Percentiles rank a stretch among this genome's conserved stretches.
These are phyloP conservation scores for Macadamia integrifolia DNA, from an alignment of 164 flowering plant species.

Conservation along the genomic window DNA sequence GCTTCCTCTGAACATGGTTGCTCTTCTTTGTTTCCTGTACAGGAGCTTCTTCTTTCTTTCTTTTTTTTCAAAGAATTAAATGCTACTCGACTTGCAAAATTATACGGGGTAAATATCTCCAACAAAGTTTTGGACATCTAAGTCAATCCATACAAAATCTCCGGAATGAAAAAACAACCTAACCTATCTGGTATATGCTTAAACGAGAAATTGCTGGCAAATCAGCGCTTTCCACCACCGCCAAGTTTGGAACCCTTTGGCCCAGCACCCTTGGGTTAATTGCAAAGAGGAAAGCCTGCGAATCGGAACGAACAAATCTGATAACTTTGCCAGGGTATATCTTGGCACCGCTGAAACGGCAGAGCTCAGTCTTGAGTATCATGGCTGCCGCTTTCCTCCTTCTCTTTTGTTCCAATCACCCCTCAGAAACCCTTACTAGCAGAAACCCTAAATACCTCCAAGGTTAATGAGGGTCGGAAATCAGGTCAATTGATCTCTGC, in stretches of 20 bases:
- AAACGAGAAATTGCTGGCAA: background rate
- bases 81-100: background rate
- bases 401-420: no score
- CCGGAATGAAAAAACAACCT: background rate
- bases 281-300: slow-evolving; percentile 27
- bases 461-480: no score
- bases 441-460: no score
- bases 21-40: no score
- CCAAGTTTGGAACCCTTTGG: slow-evolving; percentile 43
- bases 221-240: slow-evolving; percentile 47
- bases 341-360: slow-evolving; percentile 49
- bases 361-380: slow-evolving; percentile 50
- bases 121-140: background rate
- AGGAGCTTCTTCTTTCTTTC: no score
- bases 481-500: no score
- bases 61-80: background rate
- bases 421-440: no score
- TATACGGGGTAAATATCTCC: background rate
- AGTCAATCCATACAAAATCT: background rate
- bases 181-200: background rate
- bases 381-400: no score
- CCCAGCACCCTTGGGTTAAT: slow-evolving; percentile 29
- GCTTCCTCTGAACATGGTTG: no score
- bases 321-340: slow-evolving; percentile 47
- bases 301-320: slow-evolving; percentile 41